phyloP scores from a whole-genome alignment of 2,329 filamentous ascomycete genomes.

The Colletotrichum nymphaeae region DNA sequence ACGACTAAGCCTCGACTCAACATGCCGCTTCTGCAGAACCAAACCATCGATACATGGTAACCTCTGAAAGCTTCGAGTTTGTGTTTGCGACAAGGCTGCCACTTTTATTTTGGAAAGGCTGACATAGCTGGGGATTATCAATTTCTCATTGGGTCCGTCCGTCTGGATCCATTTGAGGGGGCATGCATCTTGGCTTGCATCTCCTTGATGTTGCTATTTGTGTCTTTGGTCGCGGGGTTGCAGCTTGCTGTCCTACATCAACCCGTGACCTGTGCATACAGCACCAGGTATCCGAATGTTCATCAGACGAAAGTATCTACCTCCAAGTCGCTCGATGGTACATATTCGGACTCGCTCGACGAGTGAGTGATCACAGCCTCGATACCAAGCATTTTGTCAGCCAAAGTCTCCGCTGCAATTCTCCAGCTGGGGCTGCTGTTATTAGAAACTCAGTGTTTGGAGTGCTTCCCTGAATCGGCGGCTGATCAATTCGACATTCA shows the following conservation, averaged over 20 bases:
- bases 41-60: not conserved
- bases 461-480: constrained; percentile 24
- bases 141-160: not conserved
- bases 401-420: constrained; percentile 3
- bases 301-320: not conserved
- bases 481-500: constrained; percentile 21
- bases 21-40: not conserved
- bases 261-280: not conserved
- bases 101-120: not conserved
- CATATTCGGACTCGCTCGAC: not conserved
- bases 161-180: not conserved
- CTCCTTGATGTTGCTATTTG: not conserved
- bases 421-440: constrained; percentile 17
- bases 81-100: not conserved
- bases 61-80: not conserved
- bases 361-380: not conserved
- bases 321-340: not conserved
- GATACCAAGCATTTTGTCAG: constrained; percentile 11
- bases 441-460: constrained; percentile 32
- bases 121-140: not conserved
- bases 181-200: not conserved
- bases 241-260: not conserved
- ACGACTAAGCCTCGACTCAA: not conserved
- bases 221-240: not conserved
- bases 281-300: not conserved